phyloP scores from a whole-genome alignment of 768 basidiomycete genomes.

The Mycena rebaudengoi region DNA sequence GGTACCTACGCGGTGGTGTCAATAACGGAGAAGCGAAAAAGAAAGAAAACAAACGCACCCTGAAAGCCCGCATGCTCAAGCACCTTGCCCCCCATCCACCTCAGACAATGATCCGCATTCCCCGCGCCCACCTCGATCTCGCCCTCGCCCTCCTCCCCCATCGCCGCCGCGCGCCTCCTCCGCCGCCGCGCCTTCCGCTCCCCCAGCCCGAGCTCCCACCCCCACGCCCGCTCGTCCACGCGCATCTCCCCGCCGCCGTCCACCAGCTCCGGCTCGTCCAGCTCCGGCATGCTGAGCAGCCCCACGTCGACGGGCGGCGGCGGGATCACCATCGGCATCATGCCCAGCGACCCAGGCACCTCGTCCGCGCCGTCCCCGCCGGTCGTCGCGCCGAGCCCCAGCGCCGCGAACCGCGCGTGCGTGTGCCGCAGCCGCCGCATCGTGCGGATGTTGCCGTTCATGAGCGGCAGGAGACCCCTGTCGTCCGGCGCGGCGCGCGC shows the following conservation, averaged over 20 bases:
- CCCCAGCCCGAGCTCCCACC: constrained; percentile 28
- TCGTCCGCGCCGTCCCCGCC: constrained; percentile 1
- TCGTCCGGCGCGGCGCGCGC: constrained; percentile 1
- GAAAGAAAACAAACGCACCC: constrained; percentile 57
- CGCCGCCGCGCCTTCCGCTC: neutral
- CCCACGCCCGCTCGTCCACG: constrained; percentile 73
- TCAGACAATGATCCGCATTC: constrained; percentile 69
- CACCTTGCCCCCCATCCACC: constrained; percentile 79
- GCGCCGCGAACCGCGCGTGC: constrained; percentile 72
- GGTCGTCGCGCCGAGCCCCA: constrained; percentile 42
- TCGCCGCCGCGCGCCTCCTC: neutral
- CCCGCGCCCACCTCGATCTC: constrained; percentile 67
- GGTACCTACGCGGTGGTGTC: constrained; percentile 57
- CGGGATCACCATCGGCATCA: neutral
- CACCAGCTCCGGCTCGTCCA: constrained; percentile 43
- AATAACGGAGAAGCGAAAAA: neutral
- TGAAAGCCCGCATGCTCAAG: constrained; percentile 94
- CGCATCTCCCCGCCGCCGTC: constrained; percentile 51
- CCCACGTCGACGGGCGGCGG: neutral
- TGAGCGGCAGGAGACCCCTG: constrained; percentile 70
- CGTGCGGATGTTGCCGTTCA: constrained; percentile 82
- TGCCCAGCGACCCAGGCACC: constrained; percentile 31
- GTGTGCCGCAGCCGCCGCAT: constrained; percentile 77
- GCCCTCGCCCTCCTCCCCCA: constrained; percentile 20
- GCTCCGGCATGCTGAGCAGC: constrained; percentile 47